Evolutionary conservation across 2,329 filamentous ascomycete genomes (phyloP).

Genomic region (Claviceps pusilla): DNA sequence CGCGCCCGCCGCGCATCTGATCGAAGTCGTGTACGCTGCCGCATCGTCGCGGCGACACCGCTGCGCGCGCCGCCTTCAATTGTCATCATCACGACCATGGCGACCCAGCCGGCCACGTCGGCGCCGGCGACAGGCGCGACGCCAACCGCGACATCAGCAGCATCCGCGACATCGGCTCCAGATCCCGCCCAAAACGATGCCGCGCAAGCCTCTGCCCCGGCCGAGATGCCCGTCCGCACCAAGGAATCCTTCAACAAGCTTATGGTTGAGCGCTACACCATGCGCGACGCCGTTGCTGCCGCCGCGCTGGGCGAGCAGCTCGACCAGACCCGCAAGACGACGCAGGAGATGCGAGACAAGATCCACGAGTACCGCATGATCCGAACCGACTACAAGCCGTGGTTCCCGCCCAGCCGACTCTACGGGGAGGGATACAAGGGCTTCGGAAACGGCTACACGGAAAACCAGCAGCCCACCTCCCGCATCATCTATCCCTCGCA

Average conservation of each 20-base stretch:
- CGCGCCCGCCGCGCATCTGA: slow-evolving; percentile 5
- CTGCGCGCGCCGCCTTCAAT: slow-evolving; percentile 15
- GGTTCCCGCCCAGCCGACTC: slow-evolving; percentile 40
- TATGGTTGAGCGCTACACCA: slow-evolving; percentile 38
- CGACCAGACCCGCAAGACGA: slow-evolving; percentile 39
- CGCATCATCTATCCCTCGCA: slow-evolving; percentile 66
- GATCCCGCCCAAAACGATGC: slow-evolving; percentile 15
- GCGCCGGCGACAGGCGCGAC: slow-evolving; percentile 18
- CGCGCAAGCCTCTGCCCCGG: slow-evolving; percentile 7
- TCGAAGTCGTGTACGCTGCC: slow-evolving; percentile 10
- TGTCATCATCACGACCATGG: slow-evolving; percentile 24
- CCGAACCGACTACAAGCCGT: slow-evolving; percentile 37
- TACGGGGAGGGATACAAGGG: slow-evolving; percentile 71
- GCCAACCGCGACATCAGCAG: slow-evolving; percentile 15
- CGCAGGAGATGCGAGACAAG: slow-evolving; percentile 50
- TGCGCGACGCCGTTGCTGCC: slow-evolving; percentile 38
- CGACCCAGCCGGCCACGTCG: slow-evolving; percentile 26
- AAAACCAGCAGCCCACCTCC: slow-evolving; percentile 44
- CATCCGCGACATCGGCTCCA: slow-evolving; percentile 10
- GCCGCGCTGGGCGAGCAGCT: slow-evolving; percentile 36
- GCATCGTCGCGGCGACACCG: slow-evolving; percentile 24
- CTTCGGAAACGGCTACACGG: slow-evolving; percentile 76
- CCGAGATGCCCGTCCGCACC: slow-evolving; percentile 31
- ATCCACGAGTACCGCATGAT: slow-evolving; percentile 55
- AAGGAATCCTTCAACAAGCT: slow-evolving; percentile 40